A percentile compares a stretch with the other conserved stretches of the same genome.
phyloP scores from a whole-genome alignment of 2,329 filamentous ascomycete species.

The Chaetomiaceae sp. region DNA sequence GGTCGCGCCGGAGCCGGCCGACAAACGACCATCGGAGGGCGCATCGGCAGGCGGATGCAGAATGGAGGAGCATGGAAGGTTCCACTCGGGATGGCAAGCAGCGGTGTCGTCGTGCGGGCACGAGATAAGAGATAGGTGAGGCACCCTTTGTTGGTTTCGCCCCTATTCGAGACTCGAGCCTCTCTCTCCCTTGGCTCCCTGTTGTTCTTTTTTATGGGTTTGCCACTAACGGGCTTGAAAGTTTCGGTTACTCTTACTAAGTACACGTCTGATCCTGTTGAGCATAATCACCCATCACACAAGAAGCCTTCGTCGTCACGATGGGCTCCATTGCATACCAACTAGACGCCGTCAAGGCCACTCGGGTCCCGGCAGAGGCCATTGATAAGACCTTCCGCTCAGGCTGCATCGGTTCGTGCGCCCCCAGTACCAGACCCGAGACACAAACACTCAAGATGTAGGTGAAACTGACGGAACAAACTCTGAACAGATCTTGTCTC shows the following conservation, averaged over 20 bases:
- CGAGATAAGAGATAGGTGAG: constrained; percentile 11
- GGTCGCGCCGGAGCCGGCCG: constrained; percentile 19
- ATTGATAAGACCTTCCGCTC: constrained; percentile 59
- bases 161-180: neutral
- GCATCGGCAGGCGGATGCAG: neutral
- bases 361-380: constrained; percentile 42
- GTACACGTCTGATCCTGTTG: no score
- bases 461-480: neutral
- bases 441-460: neutral
- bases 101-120: neutral
- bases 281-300: neutral
- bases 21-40: neutral
- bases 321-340: constrained; percentile 46
- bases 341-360: constrained; percentile 48
- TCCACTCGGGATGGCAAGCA: no score
- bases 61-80: no score
- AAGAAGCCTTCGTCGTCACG: no score
- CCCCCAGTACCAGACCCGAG: neutral
- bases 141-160: neutral
- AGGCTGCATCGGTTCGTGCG: constrained; percentile 52
- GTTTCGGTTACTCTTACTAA: no score
- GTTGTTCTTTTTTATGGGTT: neutral
- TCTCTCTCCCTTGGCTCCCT: neutral
- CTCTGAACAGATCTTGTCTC: constrained; percentile 51
- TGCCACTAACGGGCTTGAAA: neutral